Conservation (phyloP, 345 rosid species). For the Sonneratia alba region DNA sequence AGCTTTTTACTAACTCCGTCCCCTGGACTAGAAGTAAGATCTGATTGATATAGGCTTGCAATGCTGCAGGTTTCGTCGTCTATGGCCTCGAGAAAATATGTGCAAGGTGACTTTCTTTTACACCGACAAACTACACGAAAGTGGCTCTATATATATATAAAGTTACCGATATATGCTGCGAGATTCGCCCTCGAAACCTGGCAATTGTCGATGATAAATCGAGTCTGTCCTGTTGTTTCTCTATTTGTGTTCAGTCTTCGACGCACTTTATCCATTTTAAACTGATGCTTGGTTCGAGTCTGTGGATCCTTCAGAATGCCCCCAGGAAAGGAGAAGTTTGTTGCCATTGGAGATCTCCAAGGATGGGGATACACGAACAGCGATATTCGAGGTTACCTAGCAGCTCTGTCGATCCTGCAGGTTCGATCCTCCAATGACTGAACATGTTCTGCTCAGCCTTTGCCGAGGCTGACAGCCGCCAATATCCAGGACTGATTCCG, state of each 20-base stretch:
- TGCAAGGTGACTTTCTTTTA: constrained; percentile 34
- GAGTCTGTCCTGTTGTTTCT: not conserved
- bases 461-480: not conserved
- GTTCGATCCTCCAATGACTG: constrained; percentile 19
- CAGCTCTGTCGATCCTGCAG: constrained; percentile 69
- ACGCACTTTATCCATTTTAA: not conserved
- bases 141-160: not conserved
- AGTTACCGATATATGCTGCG: not conserved
- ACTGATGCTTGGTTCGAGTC: not conserved
- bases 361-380: constrained; percentile 85
- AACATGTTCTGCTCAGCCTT: not conserved
- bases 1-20: not conserved
- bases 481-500: not conserved
- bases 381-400: constrained; percentile 64
- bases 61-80: constrained; percentile 48
- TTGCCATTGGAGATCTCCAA: constrained; percentile 56
- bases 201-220: not conserved
- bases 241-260: not conserved
- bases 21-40: not conserved
- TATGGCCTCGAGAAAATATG: constrained; percentile 58
- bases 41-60: not conserved
- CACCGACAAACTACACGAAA: not conserved
- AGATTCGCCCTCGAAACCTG: not conserved
- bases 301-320: constrained; percentile 46
- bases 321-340: constrained; percentile 63